Conservation (phyloP, 148 eudicot genomes). For the Rheum nobile region DNA sequence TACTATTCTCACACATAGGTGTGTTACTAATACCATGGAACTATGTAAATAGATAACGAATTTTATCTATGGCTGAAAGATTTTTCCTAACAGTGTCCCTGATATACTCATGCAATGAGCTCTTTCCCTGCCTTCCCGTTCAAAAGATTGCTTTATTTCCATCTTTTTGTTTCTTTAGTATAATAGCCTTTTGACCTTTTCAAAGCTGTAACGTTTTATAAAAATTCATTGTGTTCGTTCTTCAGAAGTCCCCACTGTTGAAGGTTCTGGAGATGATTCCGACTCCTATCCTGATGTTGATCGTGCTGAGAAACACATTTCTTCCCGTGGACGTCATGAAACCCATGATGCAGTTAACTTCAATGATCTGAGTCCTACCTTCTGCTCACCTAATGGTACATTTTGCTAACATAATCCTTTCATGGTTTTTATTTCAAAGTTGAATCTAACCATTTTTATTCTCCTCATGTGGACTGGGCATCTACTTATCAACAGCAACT, state of each 20-base stretch:
- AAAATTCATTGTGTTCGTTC: not conserved
- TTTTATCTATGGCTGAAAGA: not conserved
- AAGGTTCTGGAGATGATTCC: constrained; percentile 3
- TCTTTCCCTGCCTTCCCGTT: not conserved
- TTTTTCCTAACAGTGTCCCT: too few relatives aligned
- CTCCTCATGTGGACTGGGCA: not conserved
- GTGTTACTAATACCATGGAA: not conserved
- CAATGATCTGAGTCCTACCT: constrained; percentile 23
- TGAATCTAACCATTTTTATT: not conserved
- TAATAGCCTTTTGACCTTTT: not conserved
- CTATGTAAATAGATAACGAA: not conserved
- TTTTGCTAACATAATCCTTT: not conserved
- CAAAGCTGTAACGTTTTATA: not conserved
- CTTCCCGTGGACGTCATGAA: not conserved
- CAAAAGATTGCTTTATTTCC: not conserved
- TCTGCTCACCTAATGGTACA: constrained; percentile 33
- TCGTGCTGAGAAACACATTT: constrained; percentile 2
- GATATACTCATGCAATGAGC: not conserved
- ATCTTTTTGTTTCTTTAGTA: not conserved
- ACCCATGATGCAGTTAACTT: constrained; percentile 20
- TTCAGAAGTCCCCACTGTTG: not conserved
- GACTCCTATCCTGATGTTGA: not conserved
- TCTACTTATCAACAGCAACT: constrained; percentile 27
- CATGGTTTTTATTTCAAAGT: constrained; percentile 2
- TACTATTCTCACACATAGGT: not conserved